Percentiles rank a stretch among this genome's conserved stretches.
phyloP scores from a whole-genome alignment of 2,329 filamentous ascomycete genomes.

The Penicillium fuscoglaucum region DNA sequence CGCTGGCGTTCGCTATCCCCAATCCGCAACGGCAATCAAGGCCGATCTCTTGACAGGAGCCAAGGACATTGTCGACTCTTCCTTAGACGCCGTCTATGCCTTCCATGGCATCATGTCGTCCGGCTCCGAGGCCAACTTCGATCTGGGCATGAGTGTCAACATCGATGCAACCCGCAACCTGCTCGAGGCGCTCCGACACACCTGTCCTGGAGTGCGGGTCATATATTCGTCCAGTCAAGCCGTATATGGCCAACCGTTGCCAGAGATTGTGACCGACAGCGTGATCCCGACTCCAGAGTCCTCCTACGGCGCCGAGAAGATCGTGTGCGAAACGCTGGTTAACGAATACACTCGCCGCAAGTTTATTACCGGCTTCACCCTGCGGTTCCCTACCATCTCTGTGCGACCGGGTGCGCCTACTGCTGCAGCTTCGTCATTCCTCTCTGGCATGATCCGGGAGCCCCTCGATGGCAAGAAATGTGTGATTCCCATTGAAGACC shows the following conservation, averaged over 20 bases:
- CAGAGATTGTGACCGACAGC: conserved; percentile 52
- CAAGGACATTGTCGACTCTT: conserved; percentile 39
- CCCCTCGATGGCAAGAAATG: conserved; percentile 58
- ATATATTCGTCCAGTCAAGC: conserved; percentile 64
- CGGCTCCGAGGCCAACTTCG: conserved; percentile 62
- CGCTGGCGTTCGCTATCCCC: conserved; percentile 47
- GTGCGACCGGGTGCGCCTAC: conserved; percentile 62
- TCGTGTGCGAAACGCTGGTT: conserved; percentile 61
- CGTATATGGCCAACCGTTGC: conserved; percentile 62
- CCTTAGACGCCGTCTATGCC: conserved; percentile 58
- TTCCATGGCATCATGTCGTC: conserved; percentile 70
- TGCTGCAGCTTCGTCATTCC: conserved; percentile 62
- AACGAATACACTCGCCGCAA: conserved; percentile 64
- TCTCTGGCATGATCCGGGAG: conserved; percentile 64
- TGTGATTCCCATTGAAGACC: conserved; percentile 53
- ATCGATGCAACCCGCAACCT: conserved; percentile 59
- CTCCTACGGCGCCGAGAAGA: conserved; percentile 64
- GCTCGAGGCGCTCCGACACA: conserved; percentile 53
- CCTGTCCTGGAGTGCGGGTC: conserved; percentile 56
- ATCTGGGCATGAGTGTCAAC: conserved; percentile 61
- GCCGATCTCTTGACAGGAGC: conserved; percentile 55
- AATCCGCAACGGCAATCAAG: conserved; percentile 53
- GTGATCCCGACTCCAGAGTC: conserved; percentile 60
- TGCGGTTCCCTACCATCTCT: conserved; percentile 62
- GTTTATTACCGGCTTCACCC: conserved; percentile 58